Conservation (phyloP, 768 basidiomycete genomes). For the Floccularia luteovirens region DNA sequence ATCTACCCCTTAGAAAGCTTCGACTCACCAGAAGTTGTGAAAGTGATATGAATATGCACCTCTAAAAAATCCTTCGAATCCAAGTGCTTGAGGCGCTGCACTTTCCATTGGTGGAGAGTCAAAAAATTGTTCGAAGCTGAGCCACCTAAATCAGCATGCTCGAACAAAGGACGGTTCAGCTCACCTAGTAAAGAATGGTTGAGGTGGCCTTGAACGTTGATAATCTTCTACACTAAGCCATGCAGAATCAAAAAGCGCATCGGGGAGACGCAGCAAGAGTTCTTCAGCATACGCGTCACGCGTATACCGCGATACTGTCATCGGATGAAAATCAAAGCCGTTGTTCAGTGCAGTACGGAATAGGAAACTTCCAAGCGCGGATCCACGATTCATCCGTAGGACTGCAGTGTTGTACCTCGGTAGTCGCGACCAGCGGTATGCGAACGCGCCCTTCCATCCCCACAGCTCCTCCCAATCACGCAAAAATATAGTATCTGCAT, state of each 20-base stretch:
- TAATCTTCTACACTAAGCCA: constrained; percentile 93
- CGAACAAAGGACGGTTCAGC: constrained; percentile 7
- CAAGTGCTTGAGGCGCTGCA: constrained; percentile 80
- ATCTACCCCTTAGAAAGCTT: not conserved
- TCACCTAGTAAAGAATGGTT: constrained; percentile 88
- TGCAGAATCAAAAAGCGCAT: constrained; percentile 94
- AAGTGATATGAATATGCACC: constrained; percentile 96
- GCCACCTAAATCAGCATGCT: constrained; percentile 4
- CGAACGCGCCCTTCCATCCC: constrained; percentile 96
- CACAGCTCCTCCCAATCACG: constrained; percentile 99
- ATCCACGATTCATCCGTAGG: constrained; percentile 86
- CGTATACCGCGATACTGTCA: constrained; percentile 87
- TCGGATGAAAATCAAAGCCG: constrained; percentile 92
- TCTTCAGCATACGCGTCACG: constrained; percentile 84
- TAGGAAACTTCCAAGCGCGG: constrained; percentile 86
- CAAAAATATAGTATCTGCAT: constrained; percentile 92
- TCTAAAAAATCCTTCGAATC: constrained; percentile 93
- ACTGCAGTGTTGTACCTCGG: constrained; percentile 97
- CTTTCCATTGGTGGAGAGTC: constrained; percentile 66
- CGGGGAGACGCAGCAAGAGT: constrained; percentile 82
- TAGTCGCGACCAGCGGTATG: constrained; percentile 92
- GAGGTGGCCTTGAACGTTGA: constrained; percentile 88
- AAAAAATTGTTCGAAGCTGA: constrained; percentile 85
- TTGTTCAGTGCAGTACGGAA: constrained; percentile 95
- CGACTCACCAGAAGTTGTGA: constrained; percentile 81